These are phyloP conservation scores for Solanum peruvianum DNA, from an alignment of 257 asterid species.

Conservation along the genomic window DNA sequence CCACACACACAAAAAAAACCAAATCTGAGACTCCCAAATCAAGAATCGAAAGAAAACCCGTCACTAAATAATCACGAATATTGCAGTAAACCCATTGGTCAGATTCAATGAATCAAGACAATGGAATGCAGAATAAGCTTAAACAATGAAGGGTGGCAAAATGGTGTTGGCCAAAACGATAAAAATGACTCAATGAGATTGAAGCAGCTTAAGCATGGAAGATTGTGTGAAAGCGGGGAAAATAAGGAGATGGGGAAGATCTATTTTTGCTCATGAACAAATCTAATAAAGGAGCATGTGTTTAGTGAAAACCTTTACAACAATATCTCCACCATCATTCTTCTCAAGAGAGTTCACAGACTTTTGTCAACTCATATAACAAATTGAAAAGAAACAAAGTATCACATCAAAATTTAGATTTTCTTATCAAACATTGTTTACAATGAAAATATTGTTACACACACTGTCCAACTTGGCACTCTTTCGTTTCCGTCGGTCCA, in stretches of 20 bases:
- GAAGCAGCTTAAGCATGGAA: not conserved
- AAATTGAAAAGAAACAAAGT: not conserved
- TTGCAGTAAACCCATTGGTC: slow-evolving; percentile 4
- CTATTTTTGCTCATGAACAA: slow-evolving; percentile 4
- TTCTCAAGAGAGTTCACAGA: not conserved
- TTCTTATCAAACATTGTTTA: not conserved
- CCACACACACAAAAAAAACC: not conserved
- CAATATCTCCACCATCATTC: not conserved
- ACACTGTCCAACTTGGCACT: not conserved
- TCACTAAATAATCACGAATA: not conserved
- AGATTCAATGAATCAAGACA: not conserved
- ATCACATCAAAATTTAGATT: not conserved
- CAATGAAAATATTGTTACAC: not conserved
- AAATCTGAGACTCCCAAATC: slow-evolving; percentile 9
- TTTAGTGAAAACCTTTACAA: not conserved
- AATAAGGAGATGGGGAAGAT: not conserved
- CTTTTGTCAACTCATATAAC: not conserved
- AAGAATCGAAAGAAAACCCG: slow-evolving; percentile 2
- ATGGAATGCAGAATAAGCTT: not conserved
- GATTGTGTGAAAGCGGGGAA: not conserved
- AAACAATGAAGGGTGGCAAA: not conserved
- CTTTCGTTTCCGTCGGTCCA: not conserved
- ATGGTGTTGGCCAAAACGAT: not conserved
- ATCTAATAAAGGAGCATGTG: slow-evolving; percentile 12
- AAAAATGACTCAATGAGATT: not conserved